Evolutionary conservation across 1,139 yeast species (phyloP), one percentile per base, ranked within the genome.

Genomic region (Kazachstania sp.): DNA sequence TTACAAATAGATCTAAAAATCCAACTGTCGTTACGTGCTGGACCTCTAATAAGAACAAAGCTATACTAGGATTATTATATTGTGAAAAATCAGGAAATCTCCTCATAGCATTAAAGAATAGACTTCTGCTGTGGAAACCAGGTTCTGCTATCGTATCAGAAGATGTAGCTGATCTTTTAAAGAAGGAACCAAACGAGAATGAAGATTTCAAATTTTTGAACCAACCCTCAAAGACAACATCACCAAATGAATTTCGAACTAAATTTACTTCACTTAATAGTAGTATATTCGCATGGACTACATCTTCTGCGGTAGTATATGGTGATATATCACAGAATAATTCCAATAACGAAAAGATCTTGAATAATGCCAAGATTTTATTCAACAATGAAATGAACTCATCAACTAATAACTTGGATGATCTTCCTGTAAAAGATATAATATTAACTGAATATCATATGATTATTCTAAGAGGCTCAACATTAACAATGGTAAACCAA

Each of bases 361-460:
- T 52, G 40, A 59, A 48, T 50, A 57, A 49, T 45, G 66, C 75
- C 6, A 72, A 70, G 46, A 63, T 75, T 26, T 50, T 73, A 23
- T 59, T 76, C 19, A 65, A 66, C 31, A 56, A 67, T 38, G 76
- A 73, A 53, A 56, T 72, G 4, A 15, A 29, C 13, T 4, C 7
- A 7, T 9, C 15, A 19, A 16, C n/a, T 13, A 12, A 11, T 7
- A 23, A 16, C 5, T 3, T 8, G 6, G 19, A 30, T 3, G 29
- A 32, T 12, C 3, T 11, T 41, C 55, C 57, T 31, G 65, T 73
- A 20, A 65, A 65, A 42, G 69, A 75, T 8, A 56, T 77, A 4
- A 56, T 72, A 2, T 56, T 81, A 16, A 73, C 84, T 0, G 71
- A 73, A 43, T 81, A 74, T 56, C 84, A 81, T 57, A 56, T 80